These are phyloP conservation scores for Stagonosporopsis vannaccii DNA, from an alignment of 2,329 filamentous ascomycete species.

Conservation along the genomic window DNA sequence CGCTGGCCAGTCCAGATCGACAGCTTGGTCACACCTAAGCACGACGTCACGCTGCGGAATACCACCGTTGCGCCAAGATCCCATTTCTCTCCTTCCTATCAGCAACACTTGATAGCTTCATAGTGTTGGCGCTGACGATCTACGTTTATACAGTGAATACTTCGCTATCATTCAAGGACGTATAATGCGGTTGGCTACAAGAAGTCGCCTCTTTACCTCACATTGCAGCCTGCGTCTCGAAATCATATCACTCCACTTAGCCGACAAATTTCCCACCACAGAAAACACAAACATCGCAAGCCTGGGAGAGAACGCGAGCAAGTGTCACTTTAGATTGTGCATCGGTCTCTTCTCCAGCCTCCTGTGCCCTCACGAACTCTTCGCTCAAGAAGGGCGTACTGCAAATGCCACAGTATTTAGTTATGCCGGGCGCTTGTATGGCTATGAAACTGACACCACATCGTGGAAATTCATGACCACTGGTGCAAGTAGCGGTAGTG, in stretches of 20 bases:
- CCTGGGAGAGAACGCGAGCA: conserved; percentile 41
- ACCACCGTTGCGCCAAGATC: background rate
- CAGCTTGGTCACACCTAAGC: background rate
- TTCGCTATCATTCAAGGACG: too few species aligned
- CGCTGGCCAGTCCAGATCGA: background rate
- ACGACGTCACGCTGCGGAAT: background rate
- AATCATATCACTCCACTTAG: conserved; percentile 4
- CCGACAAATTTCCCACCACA: conserved; percentile 48
- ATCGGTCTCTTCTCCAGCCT: conserved; percentile 7
- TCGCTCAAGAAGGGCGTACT: conserved; percentile 58
- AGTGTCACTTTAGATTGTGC: conserved; percentile 29
- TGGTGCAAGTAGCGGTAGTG: conserved; percentile 56
- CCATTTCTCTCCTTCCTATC: background rate
- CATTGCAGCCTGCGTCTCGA: too few species aligned
- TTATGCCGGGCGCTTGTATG: conserved; percentile 62
- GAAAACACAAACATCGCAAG: conserved; percentile 49
- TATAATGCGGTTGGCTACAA: background rate
- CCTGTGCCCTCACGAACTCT: conserved; percentile 44
- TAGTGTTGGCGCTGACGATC: background rate
- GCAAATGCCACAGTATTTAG: conserved; percentile 63
- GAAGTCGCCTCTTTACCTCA: background rate
- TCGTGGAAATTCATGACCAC: conserved; percentile 62
- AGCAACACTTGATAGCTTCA: background rate
- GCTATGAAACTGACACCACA: conserved; percentile 63
- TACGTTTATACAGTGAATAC: too few species aligned